Evolutionary conservation across 345 rosid genomes (phyloP), one percentile per base, ranked within the genome.

Genomic region (Salix caprea): DNA sequence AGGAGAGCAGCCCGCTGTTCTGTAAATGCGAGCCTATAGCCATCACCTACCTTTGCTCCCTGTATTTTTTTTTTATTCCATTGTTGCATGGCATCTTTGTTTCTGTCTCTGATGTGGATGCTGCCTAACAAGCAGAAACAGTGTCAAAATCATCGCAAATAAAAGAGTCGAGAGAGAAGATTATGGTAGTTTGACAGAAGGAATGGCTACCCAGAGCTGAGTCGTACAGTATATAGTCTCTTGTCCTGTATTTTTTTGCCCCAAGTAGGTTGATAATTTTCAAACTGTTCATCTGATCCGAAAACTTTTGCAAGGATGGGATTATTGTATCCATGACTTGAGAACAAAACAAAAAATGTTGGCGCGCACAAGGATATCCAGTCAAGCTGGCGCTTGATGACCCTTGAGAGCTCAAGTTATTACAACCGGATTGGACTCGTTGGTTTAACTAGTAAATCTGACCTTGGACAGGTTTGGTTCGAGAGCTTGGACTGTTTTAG

Each of bases 1-100:
- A 89, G 97, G 93, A 78, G 94, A 86, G 64, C 90, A 86, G n/a
- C 90, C 95, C 7, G 82, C 83, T 64, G 14, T 76, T 28, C 1
- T 37, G 18, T 54, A 26, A 80, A 18, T 46, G 19, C 28, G 26
- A 44, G 32, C 23, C 56, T 10, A 0, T 2, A 46, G 6, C 64
- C 56, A 10, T 64, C 67, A 4, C 52, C 26, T 44, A 2, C 39
- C 71, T n/a, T 71, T 28, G 56, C 73, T 34, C 70, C 74, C 69
- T 21, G 60, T 56, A 12, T 34, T 56, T 0, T 18, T 18, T 37
- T 48, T n/a, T 10, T 42, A 36, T 61, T 30, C 37, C 18, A 6
- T 48, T 48, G 23, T 30, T 48, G 34, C 39, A 30, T 30, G 68
- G 54, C 28, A 58, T 58, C 62, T 2, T 8, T 58, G 62, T 56